Evolutionary conservation across 192 early-diverging fungal species (phyloP).

Genomic region (Umbelopsis ramanniana): DNA sequence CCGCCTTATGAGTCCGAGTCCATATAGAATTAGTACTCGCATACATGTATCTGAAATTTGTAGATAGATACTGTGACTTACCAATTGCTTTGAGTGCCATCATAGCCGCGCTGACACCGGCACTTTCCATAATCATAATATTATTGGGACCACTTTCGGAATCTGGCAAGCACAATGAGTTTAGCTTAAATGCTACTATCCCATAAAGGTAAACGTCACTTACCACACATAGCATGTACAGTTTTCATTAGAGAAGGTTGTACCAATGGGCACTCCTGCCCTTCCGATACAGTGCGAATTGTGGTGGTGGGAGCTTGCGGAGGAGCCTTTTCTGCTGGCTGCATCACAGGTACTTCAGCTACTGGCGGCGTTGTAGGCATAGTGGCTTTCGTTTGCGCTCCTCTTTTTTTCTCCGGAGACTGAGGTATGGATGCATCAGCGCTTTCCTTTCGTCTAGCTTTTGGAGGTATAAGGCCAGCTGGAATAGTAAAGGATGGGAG

Average conservation of each 20-base stretch:
- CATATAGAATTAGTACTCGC: too few species aligned
- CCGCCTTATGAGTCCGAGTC: slow-evolving; percentile 46
- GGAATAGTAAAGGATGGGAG: slow-evolving; percentile 7
- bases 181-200: background rate
- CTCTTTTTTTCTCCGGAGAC: background rate
- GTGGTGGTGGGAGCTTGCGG: background rate
- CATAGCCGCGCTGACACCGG: slow-evolving; percentile 71
- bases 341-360: background rate
- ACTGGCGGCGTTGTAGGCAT: background rate
- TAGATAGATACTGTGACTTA: slow-evolving; percentile 5
- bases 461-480: slow-evolving; percentile 26
- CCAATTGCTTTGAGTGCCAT: slow-evolving; percentile 75
- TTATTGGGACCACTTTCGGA: slow-evolving; percentile 70
- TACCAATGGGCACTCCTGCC: slow-evolving; percentile 61
- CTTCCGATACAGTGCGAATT: slow-evolving; percentile 35
- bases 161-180: slow-evolving; percentile 26
- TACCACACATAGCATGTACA: slow-evolving; percentile 55
- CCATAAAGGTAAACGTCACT: background rate
- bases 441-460: slow-evolving; percentile 7
- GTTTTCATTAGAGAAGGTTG: slow-evolving; percentile 67
- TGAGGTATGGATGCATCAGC: background rate
- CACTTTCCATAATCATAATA: slow-evolving; percentile 81
- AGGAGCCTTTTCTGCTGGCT: background rate
- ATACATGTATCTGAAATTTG: too few species aligned
- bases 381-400: background rate